Conservation (phyloP, 2,329 filamentous ascomycete genomes). For the Penicillium verrucosum region DNA sequence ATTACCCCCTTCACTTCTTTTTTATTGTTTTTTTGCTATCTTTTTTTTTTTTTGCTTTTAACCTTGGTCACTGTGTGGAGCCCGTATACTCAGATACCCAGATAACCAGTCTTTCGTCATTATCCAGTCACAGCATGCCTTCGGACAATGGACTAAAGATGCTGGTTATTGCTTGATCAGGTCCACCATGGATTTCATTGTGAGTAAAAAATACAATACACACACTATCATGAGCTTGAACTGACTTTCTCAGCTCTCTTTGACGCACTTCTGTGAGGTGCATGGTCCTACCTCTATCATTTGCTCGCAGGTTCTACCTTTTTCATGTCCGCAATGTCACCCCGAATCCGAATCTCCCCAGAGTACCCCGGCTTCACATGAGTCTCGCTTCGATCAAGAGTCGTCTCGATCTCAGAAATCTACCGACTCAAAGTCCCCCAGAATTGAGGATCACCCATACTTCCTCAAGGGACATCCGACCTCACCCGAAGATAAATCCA, state of each 20-base stretch:
- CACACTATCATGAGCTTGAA: background rate
- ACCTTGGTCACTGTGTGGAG: slow-evolving; percentile 15
- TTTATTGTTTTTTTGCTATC: too few species aligned
- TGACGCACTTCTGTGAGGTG: slow-evolving; percentile 62
- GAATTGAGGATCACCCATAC: slow-evolving; percentile 51
- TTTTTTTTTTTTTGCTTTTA: background rate
- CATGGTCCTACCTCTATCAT: slow-evolving; percentile 62
- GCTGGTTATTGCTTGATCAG: slow-evolving; percentile 8
- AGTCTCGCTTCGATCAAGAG: slow-evolving; percentile 17
- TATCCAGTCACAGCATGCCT: slow-evolving; percentile 27
- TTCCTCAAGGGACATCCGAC: slow-evolving; percentile 43
- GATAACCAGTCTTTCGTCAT: slow-evolving; percentile 20
- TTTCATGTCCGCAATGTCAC: slow-evolving; percentile 54
- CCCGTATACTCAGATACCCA: slow-evolving; percentile 6
- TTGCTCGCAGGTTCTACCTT: slow-evolving; percentile 57
- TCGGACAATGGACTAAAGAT: slow-evolving; percentile 34
- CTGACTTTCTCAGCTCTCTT: slow-evolving; percentile 49
- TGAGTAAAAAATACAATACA: slow-evolving; percentile 26
- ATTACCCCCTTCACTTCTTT: background rate
- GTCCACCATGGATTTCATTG: slow-evolving; percentile 45
- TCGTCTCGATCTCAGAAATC: slow-evolving; percentile 13
- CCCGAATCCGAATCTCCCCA: slow-evolving; percentile 43
- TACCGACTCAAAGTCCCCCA: slow-evolving; percentile 26
- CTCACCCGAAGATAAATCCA: slow-evolving; percentile 45
- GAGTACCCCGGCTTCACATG: slow-evolving; percentile 20